These are phyloP conservation scores for Neoconidiobolus thromboides DNA, from an alignment of 371 early-diverging fungal species.

Conservation along the genomic window DNA sequence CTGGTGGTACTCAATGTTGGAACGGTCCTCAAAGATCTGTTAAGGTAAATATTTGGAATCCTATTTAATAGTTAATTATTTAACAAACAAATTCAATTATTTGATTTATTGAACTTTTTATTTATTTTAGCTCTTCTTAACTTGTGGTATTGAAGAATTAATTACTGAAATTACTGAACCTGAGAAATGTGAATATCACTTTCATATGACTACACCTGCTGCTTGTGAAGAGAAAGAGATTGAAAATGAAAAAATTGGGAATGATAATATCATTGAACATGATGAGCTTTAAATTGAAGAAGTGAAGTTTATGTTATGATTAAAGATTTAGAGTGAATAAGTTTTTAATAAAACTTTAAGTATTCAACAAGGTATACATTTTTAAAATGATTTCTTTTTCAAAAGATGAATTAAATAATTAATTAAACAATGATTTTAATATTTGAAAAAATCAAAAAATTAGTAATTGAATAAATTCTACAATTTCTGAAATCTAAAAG, in stretches of 20 bases:
- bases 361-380: too few relatives aligned
- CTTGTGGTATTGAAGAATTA: slow-evolving; percentile 48
- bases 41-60: slow-evolving; percentile 12
- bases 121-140: slow-evolving; percentile 6
- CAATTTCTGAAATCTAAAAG: too few relatives aligned
- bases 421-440: too few relatives aligned
- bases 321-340: too few relatives aligned
- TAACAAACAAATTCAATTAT: too few relatives aligned
- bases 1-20: slow-evolving; percentile 72
- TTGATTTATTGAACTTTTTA: background rate
- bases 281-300: background rate
- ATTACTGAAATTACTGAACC: slow-evolving; percentile 63
- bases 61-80: background rate
- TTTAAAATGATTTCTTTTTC: too few relatives aligned
- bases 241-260: background rate
- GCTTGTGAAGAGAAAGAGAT: slow-evolving; percentile 26
- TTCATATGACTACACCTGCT: slow-evolving; percentile 49
- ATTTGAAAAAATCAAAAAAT: too few relatives aligned
- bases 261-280: background rate
- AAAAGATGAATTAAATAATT: too few relatives aligned
- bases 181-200: slow-evolving; percentile 79
- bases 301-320: too few relatives aligned
- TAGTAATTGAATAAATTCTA: too few relatives aligned
- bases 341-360: too few relatives aligned
- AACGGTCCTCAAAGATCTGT: slow-evolving; percentile 74